Evolutionary conservation across 208 protist species (phyloP).

Genomic region (Leptomonas pyrrhocoris): DNA sequence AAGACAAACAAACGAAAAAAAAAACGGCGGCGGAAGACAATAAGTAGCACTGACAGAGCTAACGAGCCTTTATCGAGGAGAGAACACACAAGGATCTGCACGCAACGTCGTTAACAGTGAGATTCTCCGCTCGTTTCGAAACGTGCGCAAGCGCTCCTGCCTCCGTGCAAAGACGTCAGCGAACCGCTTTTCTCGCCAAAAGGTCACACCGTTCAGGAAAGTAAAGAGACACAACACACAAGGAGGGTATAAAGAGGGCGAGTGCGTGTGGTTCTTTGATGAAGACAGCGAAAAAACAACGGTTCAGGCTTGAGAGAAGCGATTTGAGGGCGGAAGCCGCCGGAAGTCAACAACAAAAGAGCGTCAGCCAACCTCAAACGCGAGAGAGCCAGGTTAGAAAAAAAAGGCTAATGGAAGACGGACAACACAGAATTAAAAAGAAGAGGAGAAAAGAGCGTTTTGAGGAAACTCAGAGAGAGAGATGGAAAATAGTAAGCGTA

Average conservation of each 20-base stretch:
- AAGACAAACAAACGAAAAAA: background rate
- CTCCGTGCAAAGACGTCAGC: background rate
- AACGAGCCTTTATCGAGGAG: too few species aligned
- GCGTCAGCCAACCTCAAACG: background rate
- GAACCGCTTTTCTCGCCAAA: background rate
- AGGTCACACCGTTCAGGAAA: background rate
- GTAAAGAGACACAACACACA: background rate
- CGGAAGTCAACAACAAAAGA: too few species aligned
- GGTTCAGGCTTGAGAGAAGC: background rate
- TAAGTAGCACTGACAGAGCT: too few species aligned
- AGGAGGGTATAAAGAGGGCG: background rate
- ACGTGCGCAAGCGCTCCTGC: background rate
- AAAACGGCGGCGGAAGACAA: background rate
- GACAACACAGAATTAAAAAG: slow-evolving; percentile 2
- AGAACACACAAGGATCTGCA: background rate
- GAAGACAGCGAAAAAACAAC: background rate
- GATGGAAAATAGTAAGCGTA: background rate
- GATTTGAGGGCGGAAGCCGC: background rate
- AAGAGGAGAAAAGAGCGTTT: slow-evolving; percentile 8
- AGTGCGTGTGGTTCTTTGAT: background rate
- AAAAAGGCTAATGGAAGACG: background rate
- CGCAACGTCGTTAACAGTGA: background rate
- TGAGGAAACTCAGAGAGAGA: background rate
- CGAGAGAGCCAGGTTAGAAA: background rate
- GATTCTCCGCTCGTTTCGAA: background rate